phyloP scores from a whole-genome alignment of 495 filamentous ascomycete genomes.

The Penicillium cosmopolitanum region DNA sequence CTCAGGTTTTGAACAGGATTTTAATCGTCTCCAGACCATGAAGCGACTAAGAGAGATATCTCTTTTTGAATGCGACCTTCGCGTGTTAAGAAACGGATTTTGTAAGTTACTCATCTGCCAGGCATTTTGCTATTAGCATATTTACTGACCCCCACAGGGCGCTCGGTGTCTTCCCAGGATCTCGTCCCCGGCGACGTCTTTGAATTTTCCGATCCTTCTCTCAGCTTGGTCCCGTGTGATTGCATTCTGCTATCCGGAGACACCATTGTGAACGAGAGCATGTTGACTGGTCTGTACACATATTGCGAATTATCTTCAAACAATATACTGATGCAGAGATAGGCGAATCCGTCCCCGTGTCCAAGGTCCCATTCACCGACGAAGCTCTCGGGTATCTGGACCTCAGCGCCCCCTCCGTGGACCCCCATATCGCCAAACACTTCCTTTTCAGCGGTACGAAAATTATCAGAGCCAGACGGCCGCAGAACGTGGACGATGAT shows the following conservation, averaged over 20 bases:
- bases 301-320: not conserved
- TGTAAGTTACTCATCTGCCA: constrained; percentile 58
- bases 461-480: constrained; percentile 85
- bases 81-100: constrained; percentile 91
- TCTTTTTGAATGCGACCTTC: constrained; percentile 90
- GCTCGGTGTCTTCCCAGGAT: constrained; percentile 81
- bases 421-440: constrained; percentile 78
- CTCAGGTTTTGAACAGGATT: constrained; percentile 18
- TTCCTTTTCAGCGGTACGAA: constrained; percentile 96
- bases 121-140: not conserved
- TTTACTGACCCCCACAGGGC: constrained; percentile 57
- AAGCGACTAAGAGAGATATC: constrained; percentile 88
- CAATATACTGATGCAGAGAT: constrained; percentile 25
- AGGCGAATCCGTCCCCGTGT: constrained; percentile 97
- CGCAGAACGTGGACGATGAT: constrained; percentile 81
- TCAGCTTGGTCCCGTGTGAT: constrained; percentile 92
- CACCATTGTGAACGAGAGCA: constrained; percentile 99
- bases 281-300: constrained; percentile 76
- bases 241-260: constrained; percentile 91
- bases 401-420: constrained; percentile 74
- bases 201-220: constrained; percentile 93
- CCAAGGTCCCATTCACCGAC: constrained; percentile 85
- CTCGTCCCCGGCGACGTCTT: constrained; percentile 96
- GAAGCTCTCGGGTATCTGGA: constrained; percentile 75
- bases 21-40: constrained; percentile 69